Base-by-base conservation (phyloP, 768 basidiomycete genomes). In the Hortiboletus campestris region DNA sequence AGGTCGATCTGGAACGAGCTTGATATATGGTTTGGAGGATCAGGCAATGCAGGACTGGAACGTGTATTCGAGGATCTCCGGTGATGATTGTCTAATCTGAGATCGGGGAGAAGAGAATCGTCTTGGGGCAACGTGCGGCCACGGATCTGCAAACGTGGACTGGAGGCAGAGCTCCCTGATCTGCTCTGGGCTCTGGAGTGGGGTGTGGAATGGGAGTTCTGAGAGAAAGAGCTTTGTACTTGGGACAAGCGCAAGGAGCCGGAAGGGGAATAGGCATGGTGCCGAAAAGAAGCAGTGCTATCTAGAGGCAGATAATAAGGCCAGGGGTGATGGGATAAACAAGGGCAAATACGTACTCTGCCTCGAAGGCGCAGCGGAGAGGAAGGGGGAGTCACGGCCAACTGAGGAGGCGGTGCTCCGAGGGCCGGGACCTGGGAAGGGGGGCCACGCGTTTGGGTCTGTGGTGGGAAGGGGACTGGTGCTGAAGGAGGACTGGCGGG, bases 91-190 rank as follows among this genome's bases (percentile, higher is more conserved):
- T 70, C 63, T 40, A 66, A 68, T 65, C 63, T 59, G 41, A 61
- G 51, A 53, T 69, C 63, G 42, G 54, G 44, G 2, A 31, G 58
- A 45, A 50, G 50, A 41, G 58, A 12, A n/a, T 75, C 70, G 36
- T 82, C 81, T 2, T 64, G 72, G 0, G 76, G 78, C 42, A 83
- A 62, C 17, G 76, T 69, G 55, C 74, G 72, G 20, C 73, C 76
- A 56, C 78, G 72, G 38, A 73, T 48, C 53, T 67, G 67, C 14
- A 75, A 47, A 42, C 67, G 73, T 14, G 82, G 82, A 53, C 82
- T 84, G 12, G 83, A 82, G 6, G 78, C 75, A 19, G 75, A 68
- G 62, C 80, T 82, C 32, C 74, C 77, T 0, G 77, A 72, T 45
- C 73, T 72, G 44, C 80, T 81, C 43, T 78, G 76, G 29, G 69